Base-by-base conservation (phyloP, 495 filamentous ascomycete species). In the Podospora australis region DNA sequence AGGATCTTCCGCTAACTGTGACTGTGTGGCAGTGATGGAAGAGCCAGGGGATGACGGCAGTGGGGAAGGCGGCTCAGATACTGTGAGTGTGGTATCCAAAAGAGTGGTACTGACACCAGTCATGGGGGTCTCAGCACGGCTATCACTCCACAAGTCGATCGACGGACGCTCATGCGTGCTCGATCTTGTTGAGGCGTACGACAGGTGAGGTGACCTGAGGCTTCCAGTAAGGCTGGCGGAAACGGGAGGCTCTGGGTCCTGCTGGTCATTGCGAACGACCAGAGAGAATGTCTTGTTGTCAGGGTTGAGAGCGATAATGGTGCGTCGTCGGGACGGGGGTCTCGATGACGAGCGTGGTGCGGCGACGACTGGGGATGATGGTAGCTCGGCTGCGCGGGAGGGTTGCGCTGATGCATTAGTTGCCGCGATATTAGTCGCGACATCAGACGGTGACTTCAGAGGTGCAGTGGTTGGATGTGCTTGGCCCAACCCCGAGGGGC, bases 211-310 rank as follows among this genome's bases (percentile, higher is more conserved):
- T 45, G 61, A 66, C 50, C 29, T 60, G 54, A 62, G 43, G 43
- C 55, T 62, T 36, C 19, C 38, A 22, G 39, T 60, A 56, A 55
- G 48, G 44, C 54, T 61, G 32, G 17, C 17, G 13, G 19, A 10
- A 9, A 42, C 43, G 23, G 54, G 53, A 34, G 51, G 36, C 30
- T 54, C 57, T 14, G 55, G 47, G 19, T 49, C 44, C n/a, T n/a
- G 44, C n/a, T n/a, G 44, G n/a, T 43, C 52, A 29, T 50, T 49
- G 32, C 47, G 61, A 23, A 21, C 22, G 24, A 73, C 57, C 22
- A 74, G 49, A 19, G 70, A 68, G 52, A 75, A 75, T 9, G 72
- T 75, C 53, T 73, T 73, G n/a, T n/a, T n/a, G 60, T 75, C 70
- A 6, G 72, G 48, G 50, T 75, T 60, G 34, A 73, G 57, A 26